Percentiles rank a stretch among this genome's conserved stretches.
phyloP scores from a whole-genome alignment of 306 rosid genomes.

The Gleditsia sinensis region DNA sequence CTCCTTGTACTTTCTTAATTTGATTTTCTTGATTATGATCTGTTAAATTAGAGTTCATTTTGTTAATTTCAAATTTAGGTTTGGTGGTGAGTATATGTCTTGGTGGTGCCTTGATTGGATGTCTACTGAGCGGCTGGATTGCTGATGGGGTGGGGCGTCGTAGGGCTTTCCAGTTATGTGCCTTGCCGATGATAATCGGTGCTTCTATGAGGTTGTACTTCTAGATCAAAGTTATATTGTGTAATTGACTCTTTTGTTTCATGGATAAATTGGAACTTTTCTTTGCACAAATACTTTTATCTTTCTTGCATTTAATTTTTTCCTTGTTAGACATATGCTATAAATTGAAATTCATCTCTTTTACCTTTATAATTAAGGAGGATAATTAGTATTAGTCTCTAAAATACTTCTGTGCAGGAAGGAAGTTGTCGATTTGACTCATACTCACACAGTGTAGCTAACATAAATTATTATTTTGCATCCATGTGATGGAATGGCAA shows the following conservation, averaged over 20 bases:
- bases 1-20: conserved; percentile 21
- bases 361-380: neutral
- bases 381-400: conserved; percentile 3
- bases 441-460: neutral
- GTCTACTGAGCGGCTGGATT: conserved; percentile 88
- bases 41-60: conserved; percentile 13
- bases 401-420: conserved; percentile 6
- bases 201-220: conserved; percentile 76
- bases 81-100: conserved; percentile 95
- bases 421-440: neutral
- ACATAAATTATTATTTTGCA: neutral
- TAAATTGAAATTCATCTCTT: conserved; percentile 15
- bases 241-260: conserved; percentile 3
- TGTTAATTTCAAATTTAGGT: conserved; percentile 58
- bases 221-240: conserved; percentile 21
- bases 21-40: conserved; percentile 21
- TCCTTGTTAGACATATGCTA: neutral
- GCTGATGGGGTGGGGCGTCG: conserved; percentile 98
- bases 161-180: conserved; percentile 85
- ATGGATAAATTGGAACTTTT: neutral
- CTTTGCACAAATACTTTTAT: conserved; percentile 6
- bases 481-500: neutral
- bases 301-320: conserved; percentile 2
- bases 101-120: conserved; percentile 93
- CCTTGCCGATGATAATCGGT: conserved; percentile 91